Conservation (phyloP, 306 rosid species). For the Datisca glomerata region DNA sequence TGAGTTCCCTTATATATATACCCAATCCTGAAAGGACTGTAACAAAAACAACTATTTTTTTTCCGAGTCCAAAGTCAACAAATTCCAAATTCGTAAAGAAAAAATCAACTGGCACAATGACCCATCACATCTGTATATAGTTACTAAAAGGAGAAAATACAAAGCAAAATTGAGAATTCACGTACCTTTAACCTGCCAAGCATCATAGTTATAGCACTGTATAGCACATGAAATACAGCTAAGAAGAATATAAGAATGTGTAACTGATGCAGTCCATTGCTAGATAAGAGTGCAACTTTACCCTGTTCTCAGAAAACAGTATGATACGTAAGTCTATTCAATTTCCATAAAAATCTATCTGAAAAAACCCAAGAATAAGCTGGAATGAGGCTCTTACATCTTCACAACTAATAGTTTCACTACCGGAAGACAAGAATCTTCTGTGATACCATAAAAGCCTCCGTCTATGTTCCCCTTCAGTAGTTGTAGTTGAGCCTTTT, state of each 20-base stretch:
- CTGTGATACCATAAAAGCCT: slow-evolving; percentile 50
- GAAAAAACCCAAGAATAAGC: background rate
- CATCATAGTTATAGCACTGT: slow-evolving; percentile 81
- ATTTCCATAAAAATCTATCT: background rate
- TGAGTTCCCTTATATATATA: too few species aligned
- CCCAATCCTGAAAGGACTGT: too few species aligned
- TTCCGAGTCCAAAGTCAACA: too few species aligned
- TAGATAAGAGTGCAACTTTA: slow-evolving; percentile 50
- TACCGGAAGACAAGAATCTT: slow-evolving; percentile 43
- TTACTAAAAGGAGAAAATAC: background rate
- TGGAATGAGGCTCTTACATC: slow-evolving; percentile 21
- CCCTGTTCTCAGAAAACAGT: slow-evolving; percentile 36
- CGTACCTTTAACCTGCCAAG: slow-evolving; percentile 89
- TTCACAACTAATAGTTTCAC: slow-evolving; percentile 32
- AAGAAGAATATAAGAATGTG: slow-evolving; percentile 95
- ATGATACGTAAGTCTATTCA: background rate
- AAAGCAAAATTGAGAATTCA: background rate
- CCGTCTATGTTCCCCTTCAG: slow-evolving; percentile 28
- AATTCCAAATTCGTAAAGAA: background rate
- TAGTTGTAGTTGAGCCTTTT: slow-evolving; percentile 2
- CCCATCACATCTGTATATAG: too few species aligned
- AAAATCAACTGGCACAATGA: slow-evolving; percentile 1
- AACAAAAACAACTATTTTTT: too few species aligned
- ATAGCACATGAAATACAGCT: slow-evolving; percentile 77
- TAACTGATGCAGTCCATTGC: slow-evolving; percentile 78